Base-by-base conservation (phyloP, 495 filamentous ascomycete species). In the Aspergillus avenaceus region DNA sequence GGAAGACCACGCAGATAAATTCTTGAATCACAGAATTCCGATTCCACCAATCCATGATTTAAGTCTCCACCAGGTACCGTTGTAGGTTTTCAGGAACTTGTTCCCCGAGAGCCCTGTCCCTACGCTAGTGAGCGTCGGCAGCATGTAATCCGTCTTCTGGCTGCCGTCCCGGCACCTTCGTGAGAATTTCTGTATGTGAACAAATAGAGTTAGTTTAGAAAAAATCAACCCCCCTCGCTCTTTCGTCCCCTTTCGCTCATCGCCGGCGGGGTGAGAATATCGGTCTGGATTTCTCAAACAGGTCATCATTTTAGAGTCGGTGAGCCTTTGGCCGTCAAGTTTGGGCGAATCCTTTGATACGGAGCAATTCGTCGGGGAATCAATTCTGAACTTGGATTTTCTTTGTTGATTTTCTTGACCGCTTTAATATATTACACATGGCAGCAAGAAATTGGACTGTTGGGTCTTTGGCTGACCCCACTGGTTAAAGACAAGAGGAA, bases 71-170 rank as follows among this genome's bases (percentile, higher is more conserved):
- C 24, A 51, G 40, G 54, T 56, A 55, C 52, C 55, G 52, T 58
- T 61, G 49, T 53, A 62, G 59, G 59, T 57, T 57, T 53, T 37
- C 54, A 56, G 58, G 50, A 56, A 58, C 53, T 22, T 26, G 38
- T 56, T 60, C 58, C 58, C 58, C 58, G 58, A 56, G 24, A 40
- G 28, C 46, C 50, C 52, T 19, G 53, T 31, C 40, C 45, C 40
- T 36, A 48, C 31, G 47, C 58, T 56, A 54, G 48, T 48, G 47
- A 52, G 18, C 47, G 36, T 55, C 53, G 45, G 52, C 46, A 56
- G 50, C 37, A 34, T 40, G 38, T 27, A 52, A 22, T 23, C 51
- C 41, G 45, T 40, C 57, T 56, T 38, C n/a, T 49, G 53, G 50
- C 57, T 53, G 19, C 21, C 38, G 49, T 54, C 47, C 45, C 48